Conservation (phyloP, 768 basidiomycete genomes). For the Suillus lakei region DNA sequence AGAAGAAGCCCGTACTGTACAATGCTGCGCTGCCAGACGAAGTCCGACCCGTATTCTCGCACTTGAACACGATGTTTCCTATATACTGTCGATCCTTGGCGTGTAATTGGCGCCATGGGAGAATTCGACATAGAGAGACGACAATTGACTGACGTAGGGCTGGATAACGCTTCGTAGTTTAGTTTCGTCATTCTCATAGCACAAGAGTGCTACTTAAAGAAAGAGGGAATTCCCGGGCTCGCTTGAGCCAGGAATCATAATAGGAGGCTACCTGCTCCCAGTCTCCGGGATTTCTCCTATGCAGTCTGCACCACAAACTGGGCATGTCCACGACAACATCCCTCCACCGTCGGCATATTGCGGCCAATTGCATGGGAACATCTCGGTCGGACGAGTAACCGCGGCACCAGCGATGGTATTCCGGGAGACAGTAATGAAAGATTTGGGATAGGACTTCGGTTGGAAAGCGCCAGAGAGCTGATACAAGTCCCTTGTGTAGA, state of each 20-base stretch:
- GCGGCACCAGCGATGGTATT: too few species aligned
- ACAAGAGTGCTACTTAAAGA: slow-evolving; percentile 23
- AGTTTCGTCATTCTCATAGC: not conserved
- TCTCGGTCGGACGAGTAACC: too few species aligned
- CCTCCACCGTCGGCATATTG: slow-evolving; percentile 49
- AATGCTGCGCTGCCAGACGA: too few species aligned
- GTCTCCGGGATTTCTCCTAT: slow-evolving; percentile 3
- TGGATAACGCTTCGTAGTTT: slow-evolving; percentile 13
- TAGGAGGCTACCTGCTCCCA: slow-evolving; percentile 17
- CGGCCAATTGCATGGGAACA: slow-evolving; percentile 44
- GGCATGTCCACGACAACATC: slow-evolving; percentile 42
- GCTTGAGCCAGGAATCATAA: slow-evolving; percentile 15
- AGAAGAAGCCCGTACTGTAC: too few species aligned
- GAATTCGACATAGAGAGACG: slow-evolving; percentile 6
- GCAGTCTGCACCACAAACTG: slow-evolving; percentile 52
- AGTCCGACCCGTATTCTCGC: too few species aligned
- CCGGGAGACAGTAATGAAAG: slow-evolving; percentile 44
- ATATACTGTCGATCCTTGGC: too few species aligned
- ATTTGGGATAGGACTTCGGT: slow-evolving; percentile 52
- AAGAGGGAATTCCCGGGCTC: slow-evolving; percentile 22
- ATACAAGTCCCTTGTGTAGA: slow-evolving; percentile 26
- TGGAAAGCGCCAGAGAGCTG: slow-evolving; percentile 45
- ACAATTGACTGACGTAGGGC: slow-evolving; percentile 17
- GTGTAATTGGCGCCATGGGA: slow-evolving; percentile 16
- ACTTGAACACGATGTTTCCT: too few species aligned